Evolutionary conservation across 2,329 filamentous ascomycete species (phyloP), one percentile per base, ranked within the genome.

Genomic region (Ilyonectria destructans): DNA sequence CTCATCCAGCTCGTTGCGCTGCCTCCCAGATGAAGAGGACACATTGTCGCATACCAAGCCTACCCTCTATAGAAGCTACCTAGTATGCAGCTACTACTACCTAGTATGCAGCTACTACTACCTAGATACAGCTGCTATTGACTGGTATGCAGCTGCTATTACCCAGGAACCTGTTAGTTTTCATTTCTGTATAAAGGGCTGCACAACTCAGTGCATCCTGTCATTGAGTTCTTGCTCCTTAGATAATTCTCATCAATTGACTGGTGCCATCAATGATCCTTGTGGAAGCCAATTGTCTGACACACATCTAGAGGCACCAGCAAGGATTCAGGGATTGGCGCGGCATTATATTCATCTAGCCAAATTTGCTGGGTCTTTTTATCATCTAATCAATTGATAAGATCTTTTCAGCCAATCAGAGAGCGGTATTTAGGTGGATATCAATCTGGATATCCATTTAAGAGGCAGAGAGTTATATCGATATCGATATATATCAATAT

Each of bases 321-420:
- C 46, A 49, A 49, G 46, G 46, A 49, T 49, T 49, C 46, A 21
- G 46, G 46, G 46, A 49, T 49, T 49, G 46, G 46, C 46, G 46
- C 46, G 46, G 46, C 46, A 49, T 49, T 49, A 21, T 49, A 49
- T 49, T 49, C 46, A 49, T 49, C 46, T 49, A 21, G 46, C 46
- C 46, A 49, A 49, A 49, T 49, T 49, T 26, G 46, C 46, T 49
- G 35, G 13, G 43, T 45, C 43, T 45, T 45, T 45, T 45, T 2
- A 45, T 45, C 17, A 45, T 45, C 43, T 45, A 45, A 45, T 45
- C 40, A 45, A 19, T 45, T n/a, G 40, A 45, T 45, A 45, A 45
- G 40, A 45, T 45, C 40, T 45, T 45, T 45, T 45, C 40, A 45
- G 40, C 40, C 40, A 45, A 45, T 45, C n/a, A 45, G 40, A 45